Conservation (phyloP, 495 filamentous ascomycete genomes). For the Neurospora pannonica region DNA sequence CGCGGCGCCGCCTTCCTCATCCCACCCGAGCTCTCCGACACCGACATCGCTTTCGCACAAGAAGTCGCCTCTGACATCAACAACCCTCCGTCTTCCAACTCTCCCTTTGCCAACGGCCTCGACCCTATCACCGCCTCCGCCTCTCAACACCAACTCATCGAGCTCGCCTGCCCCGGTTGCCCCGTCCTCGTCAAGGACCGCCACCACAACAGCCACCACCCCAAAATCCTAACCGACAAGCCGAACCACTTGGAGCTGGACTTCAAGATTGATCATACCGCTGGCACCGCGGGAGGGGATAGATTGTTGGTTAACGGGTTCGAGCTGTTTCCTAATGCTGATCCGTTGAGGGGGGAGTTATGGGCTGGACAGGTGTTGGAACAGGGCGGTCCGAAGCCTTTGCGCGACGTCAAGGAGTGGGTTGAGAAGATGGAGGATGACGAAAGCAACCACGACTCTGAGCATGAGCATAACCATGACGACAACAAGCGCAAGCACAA, state of each 20-base stretch:
- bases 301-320: constrained; percentile 35
- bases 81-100: constrained; percentile 1
- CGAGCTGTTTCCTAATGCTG: constrained; percentile 31
- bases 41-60: constrained; percentile 7
- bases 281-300: constrained; percentile 12
- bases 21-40: constrained; percentile 13
- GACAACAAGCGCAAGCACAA: constrained; percentile 5
- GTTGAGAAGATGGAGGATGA: background rate
- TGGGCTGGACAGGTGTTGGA: constrained; percentile 22
- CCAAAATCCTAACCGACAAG: constrained; percentile 16
- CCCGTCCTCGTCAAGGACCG: constrained; percentile 19
- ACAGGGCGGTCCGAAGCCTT: background rate
- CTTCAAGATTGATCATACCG: constrained; percentile 26
- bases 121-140: background rate
- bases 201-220: constrained; percentile 8
- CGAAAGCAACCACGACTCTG: background rate
- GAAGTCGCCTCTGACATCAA: background rate
- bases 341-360: constrained; percentile 20
- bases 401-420: background rate
- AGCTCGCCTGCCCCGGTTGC: constrained; percentile 36
- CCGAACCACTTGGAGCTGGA: constrained; percentile 32
- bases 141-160: constrained; percentile 15
- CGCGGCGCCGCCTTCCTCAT: constrained; percentile 17
- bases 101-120: background rate
- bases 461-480: constrained; percentile 8